Conservation (phyloP, 768 basidiomycete genomes). For the Xanthoconium purpureum region DNA sequence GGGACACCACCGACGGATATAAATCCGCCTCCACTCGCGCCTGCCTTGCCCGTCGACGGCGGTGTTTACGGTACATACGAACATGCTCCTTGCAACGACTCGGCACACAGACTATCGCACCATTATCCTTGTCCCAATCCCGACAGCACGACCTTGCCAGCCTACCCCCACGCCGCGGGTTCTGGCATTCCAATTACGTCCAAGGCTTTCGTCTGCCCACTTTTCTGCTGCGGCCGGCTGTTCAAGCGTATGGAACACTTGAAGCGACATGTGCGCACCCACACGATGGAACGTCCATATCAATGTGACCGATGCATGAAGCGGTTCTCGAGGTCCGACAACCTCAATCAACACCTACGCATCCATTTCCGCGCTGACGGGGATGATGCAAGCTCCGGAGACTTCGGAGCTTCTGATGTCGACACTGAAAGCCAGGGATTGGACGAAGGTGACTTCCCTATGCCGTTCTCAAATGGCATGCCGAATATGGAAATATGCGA, state of each 20-base stretch:
- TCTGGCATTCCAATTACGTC: conserved; percentile 37
- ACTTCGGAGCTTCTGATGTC: conserved; percentile 24
- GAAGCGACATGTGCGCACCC: conserved; percentile 82
- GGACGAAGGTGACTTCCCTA: conserved; percentile 33
- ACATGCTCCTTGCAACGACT: conserved; percentile 17
- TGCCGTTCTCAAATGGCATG: conserved; percentile 30
- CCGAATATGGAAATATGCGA: conserved; percentile 56
- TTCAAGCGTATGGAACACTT: conserved; percentile 95
- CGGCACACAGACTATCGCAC: conserved; percentile 16
- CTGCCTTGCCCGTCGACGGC: conserved; percentile 22
- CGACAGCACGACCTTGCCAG: conserved; percentile 13
- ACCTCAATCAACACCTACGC: conserved; percentile 81
- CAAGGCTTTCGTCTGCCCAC: conserved; percentile 77
- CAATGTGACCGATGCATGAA: conserved; percentile 71
- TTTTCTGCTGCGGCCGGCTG: conserved; percentile 76
- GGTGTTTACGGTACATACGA: conserved; percentile 20
- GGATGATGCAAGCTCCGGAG: conserved; percentile 28
- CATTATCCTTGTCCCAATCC: conserved; percentile 12
- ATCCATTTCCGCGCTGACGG: conserved; percentile 54
- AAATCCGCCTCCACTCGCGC: conserved; percentile 18
- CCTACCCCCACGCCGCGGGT: conserved; percentile 21
- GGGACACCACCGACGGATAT: conserved; percentile 19
- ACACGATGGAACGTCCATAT: conserved; percentile 87
- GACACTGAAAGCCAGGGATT: conserved; percentile 35
- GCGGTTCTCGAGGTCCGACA: conserved; percentile 85